These are phyloP conservation scores for Eucalyptus tenuipes DNA, from an alignment of 345 rosid species.

Conservation along the genomic window DNA sequence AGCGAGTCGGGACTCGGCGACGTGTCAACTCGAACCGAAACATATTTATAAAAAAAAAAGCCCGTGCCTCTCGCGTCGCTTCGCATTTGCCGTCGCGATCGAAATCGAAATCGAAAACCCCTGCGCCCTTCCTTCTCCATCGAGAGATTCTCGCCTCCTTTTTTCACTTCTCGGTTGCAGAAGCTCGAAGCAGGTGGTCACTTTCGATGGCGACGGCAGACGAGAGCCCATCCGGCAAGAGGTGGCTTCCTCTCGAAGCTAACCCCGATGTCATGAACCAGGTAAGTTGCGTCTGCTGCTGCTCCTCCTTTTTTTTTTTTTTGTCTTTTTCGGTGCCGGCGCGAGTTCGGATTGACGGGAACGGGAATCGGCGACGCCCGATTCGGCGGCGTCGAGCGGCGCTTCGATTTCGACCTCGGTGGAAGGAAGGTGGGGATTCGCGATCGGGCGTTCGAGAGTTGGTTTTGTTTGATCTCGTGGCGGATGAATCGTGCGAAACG, in stretches of 20 bases:
- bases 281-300: slow-evolving; percentile 15
- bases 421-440: too few species aligned
- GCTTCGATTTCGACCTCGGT: too few species aligned
- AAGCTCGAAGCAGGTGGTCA: background rate
- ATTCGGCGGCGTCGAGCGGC: background rate
- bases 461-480: too few species aligned
- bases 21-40: background rate
- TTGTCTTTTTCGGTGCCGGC: background rate
- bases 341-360: background rate
- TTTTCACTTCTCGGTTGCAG: background rate
- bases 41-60: background rate
- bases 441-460: too few species aligned
- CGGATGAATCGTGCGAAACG: background rate
- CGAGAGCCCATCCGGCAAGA: slow-evolving; percentile 49
- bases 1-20: background rate
- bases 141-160: background rate
- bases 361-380: background rate
- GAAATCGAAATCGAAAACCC: background rate
- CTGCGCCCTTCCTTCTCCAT: background rate
- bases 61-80: background rate
- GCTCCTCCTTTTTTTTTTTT: background rate
- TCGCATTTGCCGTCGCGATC: background rate
- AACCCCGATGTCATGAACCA: slow-evolving; percentile 96
- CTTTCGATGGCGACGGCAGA: slow-evolving; percentile 34
- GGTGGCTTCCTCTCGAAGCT: slow-evolving; percentile 99